Base-by-base conservation (phyloP, 371 early-diverging fungal genomes). In the Sporodiniella umbellata region DNA sequence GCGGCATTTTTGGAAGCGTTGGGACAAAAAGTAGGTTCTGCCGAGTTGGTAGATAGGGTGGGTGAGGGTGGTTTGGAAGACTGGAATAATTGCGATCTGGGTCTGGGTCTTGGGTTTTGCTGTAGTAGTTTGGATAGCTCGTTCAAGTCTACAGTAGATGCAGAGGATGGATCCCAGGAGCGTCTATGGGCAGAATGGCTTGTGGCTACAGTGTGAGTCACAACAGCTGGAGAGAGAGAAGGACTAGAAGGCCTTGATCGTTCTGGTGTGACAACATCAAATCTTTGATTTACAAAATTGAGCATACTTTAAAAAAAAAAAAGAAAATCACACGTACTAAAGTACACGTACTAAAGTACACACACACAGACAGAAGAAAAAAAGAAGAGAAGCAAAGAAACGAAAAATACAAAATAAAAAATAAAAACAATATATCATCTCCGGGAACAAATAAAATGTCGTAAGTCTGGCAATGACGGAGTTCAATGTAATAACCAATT, bases 191-290 rank as follows among this genome's bases (percentile, higher is more conserved):
- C 54, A 51, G 57, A 61, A 31, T 53, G 59, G 55, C 65, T 60
- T 14, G 69, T 72, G 7, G 72, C 72, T 17, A 58, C 55, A 28
- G 66, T 66, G 40, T 63, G 73, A 33, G 69, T 72, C 37, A 72
- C 67, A 6, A 64, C 64, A 1, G 73, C 73, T 35, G 70, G 67
- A n/a, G 73, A 66, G 1, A 72, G 40, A 17, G 71, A 64, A 15
- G 75, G 75, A 42, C 69, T 68, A 17, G 69, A 64, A 24, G 75
- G 71, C n/a, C 62, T 53, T 14, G 71, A 71, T 38, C 68, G 56
- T 4, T 75, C 75, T 23, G 75, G 75, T 11, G 73, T 73, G 11
- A 75, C 62, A 28, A 71, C 47, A 57, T 69, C 72, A 51, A 67
- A 71, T 17, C 68, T 46, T 50, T 71, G 75, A 45, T 56, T 66